phyloP scores from a whole-genome alignment of 2,329 filamentous ascomycete genomes.

The Reticulascus tulasneorum region DNA sequence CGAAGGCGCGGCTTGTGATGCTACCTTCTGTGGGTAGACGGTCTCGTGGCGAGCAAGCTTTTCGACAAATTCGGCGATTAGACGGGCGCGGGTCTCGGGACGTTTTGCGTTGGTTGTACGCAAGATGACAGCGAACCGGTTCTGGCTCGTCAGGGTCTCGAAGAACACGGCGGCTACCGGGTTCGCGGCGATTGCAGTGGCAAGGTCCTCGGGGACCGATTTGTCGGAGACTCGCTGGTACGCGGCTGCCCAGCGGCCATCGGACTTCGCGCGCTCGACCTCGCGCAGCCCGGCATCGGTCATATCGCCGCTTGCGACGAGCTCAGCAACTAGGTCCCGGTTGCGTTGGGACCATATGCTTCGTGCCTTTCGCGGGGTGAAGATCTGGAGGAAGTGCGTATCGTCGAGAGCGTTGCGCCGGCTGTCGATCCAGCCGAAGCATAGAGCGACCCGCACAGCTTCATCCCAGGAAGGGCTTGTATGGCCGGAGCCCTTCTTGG shows the following conservation, averaged over 20 bases:
- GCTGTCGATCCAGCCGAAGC: slow-evolving; percentile 62
- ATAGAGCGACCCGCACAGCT: slow-evolving; percentile 54
- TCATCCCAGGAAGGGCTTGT: slow-evolving; percentile 43
- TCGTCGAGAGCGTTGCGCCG: slow-evolving; percentile 42
- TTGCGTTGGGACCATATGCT: slow-evolving; percentile 60
- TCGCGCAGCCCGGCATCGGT: slow-evolving; percentile 40
- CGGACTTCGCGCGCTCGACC: slow-evolving; percentile 50
- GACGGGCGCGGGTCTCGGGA: slow-evolving; percentile 28
- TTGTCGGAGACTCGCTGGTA: slow-evolving; percentile 48
- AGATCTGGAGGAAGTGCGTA: slow-evolving; percentile 49
- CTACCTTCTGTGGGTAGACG: too few relatives aligned
- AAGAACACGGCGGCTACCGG: slow-evolving; percentile 34
- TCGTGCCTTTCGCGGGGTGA: slow-evolving; percentile 51
- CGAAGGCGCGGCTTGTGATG: too few relatives aligned
- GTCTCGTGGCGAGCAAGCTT: slow-evolving; percentile 31
- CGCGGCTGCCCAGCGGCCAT: slow-evolving; percentile 56
- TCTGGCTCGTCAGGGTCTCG: slow-evolving; percentile 36
- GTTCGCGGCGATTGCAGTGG: slow-evolving; percentile 33
- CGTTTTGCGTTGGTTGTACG: slow-evolving; percentile 38
- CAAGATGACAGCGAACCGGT: slow-evolving; percentile 42
- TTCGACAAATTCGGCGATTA: slow-evolving; percentile 37
- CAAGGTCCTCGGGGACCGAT: slow-evolving; percentile 45
- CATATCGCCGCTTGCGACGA: slow-evolving; percentile 46
- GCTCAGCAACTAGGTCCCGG: slow-evolving; percentile 42
- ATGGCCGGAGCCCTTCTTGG: slow-evolving; percentile 41